Percentiles rank a stretch among this genome's conserved stretches.
These are phyloP conservation scores for Pyrenopolyporus hunteri DNA, from an alignment of 495 filamentous ascomycete species.

Conservation along the genomic window DNA sequence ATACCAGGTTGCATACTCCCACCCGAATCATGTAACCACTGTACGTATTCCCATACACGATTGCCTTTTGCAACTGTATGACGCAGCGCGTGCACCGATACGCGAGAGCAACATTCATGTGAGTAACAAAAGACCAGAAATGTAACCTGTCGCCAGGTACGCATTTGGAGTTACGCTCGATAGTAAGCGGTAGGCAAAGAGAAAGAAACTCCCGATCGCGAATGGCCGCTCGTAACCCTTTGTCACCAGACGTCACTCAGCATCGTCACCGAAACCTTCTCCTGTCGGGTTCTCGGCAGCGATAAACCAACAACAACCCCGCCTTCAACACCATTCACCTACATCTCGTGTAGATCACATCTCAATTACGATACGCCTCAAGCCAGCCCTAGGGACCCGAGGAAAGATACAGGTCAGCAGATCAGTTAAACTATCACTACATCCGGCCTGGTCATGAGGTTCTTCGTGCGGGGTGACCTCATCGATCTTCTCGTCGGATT, in stretches of 20 bases:
- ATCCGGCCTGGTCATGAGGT: background rate
- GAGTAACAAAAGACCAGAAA: conserved; percentile 13
- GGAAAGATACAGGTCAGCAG: conserved; percentile 5
- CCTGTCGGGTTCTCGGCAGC: conserved; percentile 18
- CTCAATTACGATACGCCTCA: background rate
- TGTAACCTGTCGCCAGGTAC: conserved; percentile 4
- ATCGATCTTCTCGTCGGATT: conserved; percentile 9
- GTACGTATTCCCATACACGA: background rate
- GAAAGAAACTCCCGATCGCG: background rate
- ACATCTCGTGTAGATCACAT: conserved; percentile 23
- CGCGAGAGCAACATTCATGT: background rate
- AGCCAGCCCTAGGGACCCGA: conserved; percentile 16
- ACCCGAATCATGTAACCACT: background rate
- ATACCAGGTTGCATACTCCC: conserved; percentile 7
- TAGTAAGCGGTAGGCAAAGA: background rate
- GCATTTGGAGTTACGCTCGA: background rate
- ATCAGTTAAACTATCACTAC: background rate
- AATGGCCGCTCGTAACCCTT: conserved; percentile 1
- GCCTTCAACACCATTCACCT: conserved; percentile 16
- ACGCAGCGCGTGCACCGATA: conserved; percentile 18
- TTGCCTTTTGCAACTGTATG: conserved; percentile 22
- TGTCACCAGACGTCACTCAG: conserved; percentile 23
- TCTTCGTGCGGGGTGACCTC: conserved; percentile 27
- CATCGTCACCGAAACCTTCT: conserved; percentile 25
- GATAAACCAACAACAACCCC: conserved; percentile 5